Percentiles rank a stretch among this genome's conserved stretches.
Evolutionary conservation across 768 basidiomycete species (phyloP).

Genomic region (Russula brevipes): DNA sequence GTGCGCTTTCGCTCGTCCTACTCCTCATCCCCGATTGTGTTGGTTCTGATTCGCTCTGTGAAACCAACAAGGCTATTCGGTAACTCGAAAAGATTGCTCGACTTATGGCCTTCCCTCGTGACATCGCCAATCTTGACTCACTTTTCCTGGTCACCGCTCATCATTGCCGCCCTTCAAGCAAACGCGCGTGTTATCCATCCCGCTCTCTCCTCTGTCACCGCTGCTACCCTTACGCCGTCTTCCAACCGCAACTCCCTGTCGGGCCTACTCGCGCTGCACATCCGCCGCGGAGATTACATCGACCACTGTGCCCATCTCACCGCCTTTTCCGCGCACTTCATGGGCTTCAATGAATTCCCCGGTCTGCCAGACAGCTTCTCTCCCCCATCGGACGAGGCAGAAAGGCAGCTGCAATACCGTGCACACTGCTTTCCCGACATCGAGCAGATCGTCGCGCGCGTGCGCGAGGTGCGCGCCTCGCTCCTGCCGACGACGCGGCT

Average conservation of each 20-base stretch:
- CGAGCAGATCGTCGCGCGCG: conserved; percentile 38
- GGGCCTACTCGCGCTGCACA: conserved; percentile 44
- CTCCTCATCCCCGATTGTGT: not conserved
- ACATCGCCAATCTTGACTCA: conserved; percentile 34
- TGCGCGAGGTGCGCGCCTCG: conserved; percentile 32
- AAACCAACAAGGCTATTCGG: conserved; percentile 33
- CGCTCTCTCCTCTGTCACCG: conserved; percentile 4
- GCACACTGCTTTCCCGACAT: conserved; percentile 41
- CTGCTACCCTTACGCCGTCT: not conserved
- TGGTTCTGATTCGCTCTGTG: not conserved
- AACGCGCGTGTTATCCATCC: conserved; percentile 31
- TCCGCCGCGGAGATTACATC: conserved; percentile 47
- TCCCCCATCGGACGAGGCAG: conserved; percentile 6
- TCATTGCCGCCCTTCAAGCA: conserved; percentile 32
- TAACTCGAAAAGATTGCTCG: conserved; percentile 31
- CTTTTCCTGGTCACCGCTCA: conserved; percentile 38
- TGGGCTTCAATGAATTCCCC: conserved; percentile 43
- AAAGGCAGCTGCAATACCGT: conserved; percentile 32
- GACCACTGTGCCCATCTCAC: conserved; percentile 41
- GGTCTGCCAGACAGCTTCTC: conserved; percentile 37
- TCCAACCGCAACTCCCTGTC: conserved; percentile 29
- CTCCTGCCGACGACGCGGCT: conserved; percentile 29
- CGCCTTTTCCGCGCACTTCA: conserved; percentile 33
- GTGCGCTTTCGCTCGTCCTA: conserved; percentile 28
- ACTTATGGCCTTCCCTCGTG: conserved; percentile 34